These are phyloP conservation scores for Trichoderma sp. DNA, from an alignment of 2,329 filamentous ascomycete genomes.

Conservation along the genomic window DNA sequence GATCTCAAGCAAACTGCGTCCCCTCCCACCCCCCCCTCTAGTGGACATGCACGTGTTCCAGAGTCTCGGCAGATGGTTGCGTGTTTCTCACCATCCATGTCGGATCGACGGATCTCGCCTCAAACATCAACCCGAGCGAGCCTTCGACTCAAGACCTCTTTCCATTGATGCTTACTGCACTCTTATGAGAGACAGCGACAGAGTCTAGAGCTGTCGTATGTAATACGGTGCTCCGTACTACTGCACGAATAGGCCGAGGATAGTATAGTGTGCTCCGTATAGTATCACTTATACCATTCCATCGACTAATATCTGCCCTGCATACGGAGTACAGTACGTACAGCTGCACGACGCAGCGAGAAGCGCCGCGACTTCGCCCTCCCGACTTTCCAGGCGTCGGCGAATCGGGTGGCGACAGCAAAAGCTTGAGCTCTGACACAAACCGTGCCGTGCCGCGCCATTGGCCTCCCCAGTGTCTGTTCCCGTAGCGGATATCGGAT, in stretches of 20 bases:
- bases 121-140: not conserved
- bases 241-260: not conserved
- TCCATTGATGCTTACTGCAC: too few relatives aligned
- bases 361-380: not conserved
- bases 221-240: not conserved
- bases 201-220: not conserved
- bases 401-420: constrained; percentile 11
- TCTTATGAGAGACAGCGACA: too few relatives aligned
- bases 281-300: not conserved
- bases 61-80: not conserved
- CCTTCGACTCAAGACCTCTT: too few relatives aligned
- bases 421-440: not conserved
- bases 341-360: not conserved
- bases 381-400: not conserved
- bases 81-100: not conserved
- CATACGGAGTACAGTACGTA: not conserved
- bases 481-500: not conserved
- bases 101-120: not conserved
- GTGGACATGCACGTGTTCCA: not conserved
- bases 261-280: too few relatives aligned
- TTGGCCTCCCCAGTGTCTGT: not conserved
- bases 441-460: not conserved
- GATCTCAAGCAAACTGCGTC: not conserved
- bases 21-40: not conserved
- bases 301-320: not conserved